These are phyloP conservation scores for Ceratocystis cubensis DNA, from an alignment of 2,329 filamentous ascomycete genomes.

Conservation along the genomic window DNA sequence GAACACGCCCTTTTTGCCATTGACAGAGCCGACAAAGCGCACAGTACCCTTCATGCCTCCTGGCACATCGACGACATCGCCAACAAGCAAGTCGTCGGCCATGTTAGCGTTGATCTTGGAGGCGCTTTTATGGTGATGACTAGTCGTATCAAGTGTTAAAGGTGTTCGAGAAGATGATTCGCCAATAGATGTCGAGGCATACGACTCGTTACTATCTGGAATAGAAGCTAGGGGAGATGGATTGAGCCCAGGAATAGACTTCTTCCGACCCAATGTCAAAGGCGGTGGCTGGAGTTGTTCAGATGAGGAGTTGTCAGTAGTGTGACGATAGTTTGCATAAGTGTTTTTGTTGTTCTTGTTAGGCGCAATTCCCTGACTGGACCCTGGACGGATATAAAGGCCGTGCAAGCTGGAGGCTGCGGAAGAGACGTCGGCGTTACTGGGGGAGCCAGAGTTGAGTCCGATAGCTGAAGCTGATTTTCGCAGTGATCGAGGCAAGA, in stretches of 20 bases:
- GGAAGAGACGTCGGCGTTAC: conserved; percentile 3
- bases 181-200: conserved; percentile 42
- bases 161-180: conserved; percentile 24
- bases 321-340: neutral
- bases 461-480: conserved; percentile 19
- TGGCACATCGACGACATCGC: conserved; percentile 80
- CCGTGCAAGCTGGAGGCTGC: conserved; percentile 19
- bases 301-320: neutral
- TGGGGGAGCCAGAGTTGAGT: conserved; percentile 10
- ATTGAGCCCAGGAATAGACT: conserved; percentile 58
- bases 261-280: conserved; percentile 41
- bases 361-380: conserved; percentile 5
- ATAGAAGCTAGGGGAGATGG: conserved; percentile 49
- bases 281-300: conserved; percentile 14
- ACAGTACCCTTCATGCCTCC: conserved; percentile 85
- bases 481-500: conserved; percentile 18
- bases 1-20: conserved; percentile 82
- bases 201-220: conserved; percentile 53
- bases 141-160: conserved; percentile 24
- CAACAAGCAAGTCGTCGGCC: conserved; percentile 49
- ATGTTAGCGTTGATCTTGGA: conserved; percentile 24
- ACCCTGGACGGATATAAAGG: conserved; percentile 13
- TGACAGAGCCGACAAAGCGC: conserved; percentile 75
- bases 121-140: conserved; percentile 23
- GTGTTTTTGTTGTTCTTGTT: neutral